phyloP scores from a whole-genome alignment of 2,329 filamentous ascomycete species.

The Neonectria coccinea region DNA sequence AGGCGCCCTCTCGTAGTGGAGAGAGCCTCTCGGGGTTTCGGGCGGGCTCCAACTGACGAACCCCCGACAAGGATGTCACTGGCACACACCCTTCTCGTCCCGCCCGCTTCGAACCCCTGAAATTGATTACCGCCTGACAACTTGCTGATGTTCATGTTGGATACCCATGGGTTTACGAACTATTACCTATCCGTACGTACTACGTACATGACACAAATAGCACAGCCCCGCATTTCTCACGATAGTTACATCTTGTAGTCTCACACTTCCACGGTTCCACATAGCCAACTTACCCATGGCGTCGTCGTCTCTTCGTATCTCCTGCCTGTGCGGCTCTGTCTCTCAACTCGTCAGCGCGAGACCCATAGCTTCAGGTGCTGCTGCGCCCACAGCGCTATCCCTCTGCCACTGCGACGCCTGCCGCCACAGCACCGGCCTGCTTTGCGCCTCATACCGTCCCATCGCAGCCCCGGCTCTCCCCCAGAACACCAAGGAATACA shows the following conservation, averaged over 20 bases:
- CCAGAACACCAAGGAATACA: conserved; percentile 29
- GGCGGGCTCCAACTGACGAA: conserved; percentile 17
- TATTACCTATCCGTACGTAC: too few relatives aligned
- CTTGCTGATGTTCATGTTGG: neutral
- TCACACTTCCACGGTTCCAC: neutral
- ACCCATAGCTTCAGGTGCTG: neutral
- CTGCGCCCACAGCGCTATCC: conserved; percentile 22
- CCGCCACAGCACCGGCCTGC: conserved; percentile 50
- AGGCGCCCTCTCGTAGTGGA: conserved; percentile 3
- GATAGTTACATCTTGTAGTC: conserved; percentile 1
- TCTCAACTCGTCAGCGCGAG: conserved; percentile 21
- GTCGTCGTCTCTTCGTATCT: conserved; percentile 16
- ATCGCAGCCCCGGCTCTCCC: conserved; percentile 37
- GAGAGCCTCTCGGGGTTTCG: conserved; percentile 12
- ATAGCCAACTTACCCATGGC: conserved; percentile 2
- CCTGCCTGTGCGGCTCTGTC: conserved; percentile 26
- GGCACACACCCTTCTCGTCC: neutral
- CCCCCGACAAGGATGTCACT: conserved; percentile 16
- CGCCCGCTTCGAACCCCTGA: conserved; percentile 22
- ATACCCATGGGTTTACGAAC: too few relatives aligned
- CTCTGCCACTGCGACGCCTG: conserved; percentile 51
- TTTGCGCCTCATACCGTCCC: conserved; percentile 54
- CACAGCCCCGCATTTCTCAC: conserved; percentile 6
- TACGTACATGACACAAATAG: neutral
- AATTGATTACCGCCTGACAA: conserved; percentile 18